Percentiles rank a stretch among this genome's conserved stretches.
phyloP scores from a whole-genome alignment of 495 filamentous ascomycete species.

The Aspergillus bertholletiae region DNA sequence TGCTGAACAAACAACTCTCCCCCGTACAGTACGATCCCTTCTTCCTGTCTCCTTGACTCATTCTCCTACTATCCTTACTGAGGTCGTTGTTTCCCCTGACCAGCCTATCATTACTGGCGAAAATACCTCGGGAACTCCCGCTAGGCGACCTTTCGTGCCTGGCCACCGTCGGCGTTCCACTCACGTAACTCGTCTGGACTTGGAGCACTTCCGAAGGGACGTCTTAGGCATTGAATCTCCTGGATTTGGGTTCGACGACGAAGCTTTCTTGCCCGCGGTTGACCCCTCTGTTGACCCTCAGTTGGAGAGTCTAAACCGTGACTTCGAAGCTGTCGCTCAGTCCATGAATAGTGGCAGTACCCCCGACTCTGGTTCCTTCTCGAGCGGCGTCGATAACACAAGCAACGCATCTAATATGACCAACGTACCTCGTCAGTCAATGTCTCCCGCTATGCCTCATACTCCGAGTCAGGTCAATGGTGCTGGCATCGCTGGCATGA shows the following conservation, averaged over 20 bases:
- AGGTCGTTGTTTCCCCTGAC: not conserved
- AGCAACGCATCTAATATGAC: conserved; percentile 29
- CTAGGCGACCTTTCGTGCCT: conserved; percentile 40
- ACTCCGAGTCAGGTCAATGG: conserved; percentile 49
- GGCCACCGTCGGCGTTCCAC: conserved; percentile 47
- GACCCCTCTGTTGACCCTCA: conserved; percentile 30
- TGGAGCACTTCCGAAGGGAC: conserved; percentile 43
- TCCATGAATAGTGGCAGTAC: conserved; percentile 35
- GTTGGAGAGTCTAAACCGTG: conserved; percentile 34
- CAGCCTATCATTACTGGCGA: conserved; percentile 38
- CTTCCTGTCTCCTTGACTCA: not conserved
- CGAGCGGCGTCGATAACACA: conserved; percentile 31
- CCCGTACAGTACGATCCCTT: not conserved
- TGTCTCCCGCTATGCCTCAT: conserved; percentile 33
- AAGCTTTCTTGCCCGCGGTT: conserved; percentile 20
- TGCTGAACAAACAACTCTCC: not conserved
- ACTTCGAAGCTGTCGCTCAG: conserved; percentile 32
- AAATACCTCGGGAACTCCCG: conserved; percentile 27
- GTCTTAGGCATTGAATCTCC: conserved; percentile 36
- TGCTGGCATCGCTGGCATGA: conserved; percentile 55
- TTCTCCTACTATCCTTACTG: not conserved
- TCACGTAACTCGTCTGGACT: conserved; percentile 43
- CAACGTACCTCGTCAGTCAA: conserved; percentile 34
- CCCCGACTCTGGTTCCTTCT: conserved; percentile 28
- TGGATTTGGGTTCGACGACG: conserved; percentile 29